Conservation (phyloP, 768 basidiomycete genomes). For the Suillus alpinus region DNA sequence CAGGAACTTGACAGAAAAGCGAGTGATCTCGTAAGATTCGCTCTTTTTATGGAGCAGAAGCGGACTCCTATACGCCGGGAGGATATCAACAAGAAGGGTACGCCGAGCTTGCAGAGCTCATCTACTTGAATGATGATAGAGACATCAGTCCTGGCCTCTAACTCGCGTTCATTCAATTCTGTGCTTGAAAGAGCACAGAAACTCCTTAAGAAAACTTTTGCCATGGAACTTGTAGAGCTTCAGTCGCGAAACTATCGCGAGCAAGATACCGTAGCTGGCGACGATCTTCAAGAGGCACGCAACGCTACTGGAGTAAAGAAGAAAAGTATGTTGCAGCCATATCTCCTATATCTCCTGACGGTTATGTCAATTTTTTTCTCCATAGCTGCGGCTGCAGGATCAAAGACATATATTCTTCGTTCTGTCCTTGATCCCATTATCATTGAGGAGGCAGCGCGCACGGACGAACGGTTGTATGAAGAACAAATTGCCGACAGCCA, state of each 20-base stretch:
- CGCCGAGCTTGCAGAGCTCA: neutral
- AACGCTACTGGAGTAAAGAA: constrained; percentile 61
- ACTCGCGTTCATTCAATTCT: constrained; percentile 57
- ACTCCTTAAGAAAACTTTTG: constrained; percentile 63
- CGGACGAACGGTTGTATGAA: constrained; percentile 42
- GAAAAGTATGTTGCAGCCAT: constrained; percentile 44
- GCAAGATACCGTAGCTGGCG: constrained; percentile 31
- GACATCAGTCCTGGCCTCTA: constrained; percentile 44
- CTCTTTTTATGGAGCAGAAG: constrained; percentile 77
- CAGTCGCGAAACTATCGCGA: constrained; percentile 51
- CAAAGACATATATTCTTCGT: constrained; percentile 83
- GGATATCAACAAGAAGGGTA: constrained; percentile 87
- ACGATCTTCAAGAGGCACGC: constrained; percentile 45
- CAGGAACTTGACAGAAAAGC: constrained; percentile 70
- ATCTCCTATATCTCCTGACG: neutral
- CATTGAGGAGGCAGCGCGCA: constrained; percentile 57
- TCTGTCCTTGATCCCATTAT: constrained; percentile 63
- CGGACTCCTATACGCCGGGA: constrained; percentile 67
- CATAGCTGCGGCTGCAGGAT: constrained; percentile 52
- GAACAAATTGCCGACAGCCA: constrained; percentile 52
- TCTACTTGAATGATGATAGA: constrained; percentile 6
- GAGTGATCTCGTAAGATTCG: constrained; percentile 71
- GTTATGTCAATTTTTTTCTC: neutral
- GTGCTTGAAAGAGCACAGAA: constrained; percentile 65
- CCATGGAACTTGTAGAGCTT: constrained; percentile 83